Evolutionary conservation across 176 grass and related monocot genomes (phyloP), one percentile per base, ranked within the genome.

Genomic region (Juncus inflexus): DNA sequence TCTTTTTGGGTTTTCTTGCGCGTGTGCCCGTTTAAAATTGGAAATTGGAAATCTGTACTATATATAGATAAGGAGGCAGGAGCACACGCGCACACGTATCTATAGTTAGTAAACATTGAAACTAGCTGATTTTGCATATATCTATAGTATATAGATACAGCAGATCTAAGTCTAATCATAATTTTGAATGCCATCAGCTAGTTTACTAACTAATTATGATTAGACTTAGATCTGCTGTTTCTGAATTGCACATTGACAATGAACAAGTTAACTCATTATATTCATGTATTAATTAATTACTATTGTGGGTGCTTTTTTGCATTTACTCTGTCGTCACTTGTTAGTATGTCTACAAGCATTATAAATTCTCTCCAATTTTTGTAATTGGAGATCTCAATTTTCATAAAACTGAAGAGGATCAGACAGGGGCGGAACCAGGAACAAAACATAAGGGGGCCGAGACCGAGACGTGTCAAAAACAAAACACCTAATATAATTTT

Each of bases 211-310:
- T 38, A 50, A 40, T 28, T 42, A 4, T 41, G 0, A 8, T 15
- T 50, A 55, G 52, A 72, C 55, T 57, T 70, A 47, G n/a, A 47
- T 37, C 3, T 69, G 10, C 9, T 11, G 14, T 37, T 69, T 65
- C 11, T 63, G 7, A 35, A 50, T 58, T 63, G 47, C 40, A 37
- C 15, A 12, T 2, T n/a, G 16, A 58, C 45, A 65, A 15, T 37
- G 64, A 52, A 66, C 43, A 19, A 3, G 19, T 66, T 66, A 14
- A 52, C 42, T 52, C 12, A 12, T 28, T 65, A 19, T 57, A 6
- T 15, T 57, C 54, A 66, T 14, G 3, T 64, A 16, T 65, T 19
- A 50, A 52, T 12, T 52, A 12, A 8, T 52, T 8, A 52, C 2
- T 65, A 19, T 39, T 2, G 40, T 65, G 3, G 62, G 50, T 55